phyloP scores from a whole-genome alignment of 441 rosid genomes.

The Iberis amara region DNA sequence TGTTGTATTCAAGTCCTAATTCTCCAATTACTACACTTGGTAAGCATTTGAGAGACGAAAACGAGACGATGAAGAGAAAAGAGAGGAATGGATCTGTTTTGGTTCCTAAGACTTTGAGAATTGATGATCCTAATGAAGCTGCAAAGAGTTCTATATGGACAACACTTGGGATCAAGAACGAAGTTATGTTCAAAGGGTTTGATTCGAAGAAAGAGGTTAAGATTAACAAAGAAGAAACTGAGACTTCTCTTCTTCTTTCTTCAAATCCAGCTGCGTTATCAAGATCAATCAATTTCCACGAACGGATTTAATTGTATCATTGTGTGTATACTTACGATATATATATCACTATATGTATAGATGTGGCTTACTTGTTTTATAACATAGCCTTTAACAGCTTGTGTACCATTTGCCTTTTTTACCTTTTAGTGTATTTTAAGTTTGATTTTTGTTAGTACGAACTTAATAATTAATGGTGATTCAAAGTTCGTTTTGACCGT shows the following conservation, averaged over 20 bases:
- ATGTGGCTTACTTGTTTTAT: background rate
- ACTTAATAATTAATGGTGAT: background rate
- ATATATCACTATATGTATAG: constrained; percentile 5
- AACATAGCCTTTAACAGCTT: constrained; percentile 4
- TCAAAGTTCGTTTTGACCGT: no score
- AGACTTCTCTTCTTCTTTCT: constrained; percentile 39
- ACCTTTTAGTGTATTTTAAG: background rate
- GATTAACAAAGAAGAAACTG: constrained; percentile 26
- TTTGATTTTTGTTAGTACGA: constrained; percentile 13
- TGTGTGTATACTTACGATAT: background rate
- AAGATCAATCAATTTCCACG: constrained; percentile 65
- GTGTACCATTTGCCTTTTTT: constrained; percentile 15
- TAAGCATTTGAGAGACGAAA: constrained; percentile 57
- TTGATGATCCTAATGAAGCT: constrained; percentile 68
- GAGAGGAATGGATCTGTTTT: constrained; percentile 25
- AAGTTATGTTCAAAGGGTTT: constrained; percentile 54
- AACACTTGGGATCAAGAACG: constrained; percentile 73
- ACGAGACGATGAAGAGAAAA: constrained; percentile 3
- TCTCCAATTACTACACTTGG: constrained; percentile 35
- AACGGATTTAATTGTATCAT: constrained; percentile 35
- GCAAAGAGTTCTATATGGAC: constrained; percentile 93
- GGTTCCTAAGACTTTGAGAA: constrained; percentile 61
- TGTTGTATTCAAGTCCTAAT: constrained; percentile 29
- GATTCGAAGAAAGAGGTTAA: constrained; percentile 41
- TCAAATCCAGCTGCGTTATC: constrained; percentile 84